Evolutionary conservation across 1,284 basidiomycete genomes (phyloP).

Genomic region (Ganoderma leucocontextum): DNA sequence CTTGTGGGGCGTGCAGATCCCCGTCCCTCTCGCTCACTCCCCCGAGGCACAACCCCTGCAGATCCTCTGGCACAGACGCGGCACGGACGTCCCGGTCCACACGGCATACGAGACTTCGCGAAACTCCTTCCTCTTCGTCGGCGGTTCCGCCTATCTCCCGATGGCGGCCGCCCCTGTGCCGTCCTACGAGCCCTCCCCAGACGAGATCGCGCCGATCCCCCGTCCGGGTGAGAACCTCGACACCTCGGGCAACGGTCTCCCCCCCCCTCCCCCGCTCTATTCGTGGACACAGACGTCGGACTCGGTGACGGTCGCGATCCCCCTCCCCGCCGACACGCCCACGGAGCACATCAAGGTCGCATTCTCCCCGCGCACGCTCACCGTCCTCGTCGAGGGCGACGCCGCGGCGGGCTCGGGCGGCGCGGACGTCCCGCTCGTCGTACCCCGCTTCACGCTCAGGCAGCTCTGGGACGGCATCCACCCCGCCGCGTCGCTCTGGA

Average conservation of each 20-base stretch:
- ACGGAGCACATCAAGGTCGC: constrained; percentile 71
- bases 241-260: constrained; percentile 40
- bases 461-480: constrained; percentile 82
- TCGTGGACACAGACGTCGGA: constrained; percentile 92
- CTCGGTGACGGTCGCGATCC: constrained; percentile 83
- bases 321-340: constrained; percentile 75
- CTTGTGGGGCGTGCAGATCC: constrained; percentile 64
- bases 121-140: constrained; percentile 61
- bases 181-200: constrained; percentile 62
- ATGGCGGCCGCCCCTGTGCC: constrained; percentile 43
- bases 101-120: constrained; percentile 57
- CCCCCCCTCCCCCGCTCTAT: constrained; percentile 69
- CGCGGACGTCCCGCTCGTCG: constrained; percentile 38
- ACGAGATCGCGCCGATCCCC: constrained; percentile 75
- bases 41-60: constrained; percentile 49
- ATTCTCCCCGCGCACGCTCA: constrained; percentile 72
- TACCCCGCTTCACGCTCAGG: constrained; percentile 70
- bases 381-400: constrained; percentile 62
- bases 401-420: neutral
- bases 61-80: constrained; percentile 73
- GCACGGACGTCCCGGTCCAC: constrained; percentile 76
- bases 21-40: constrained; percentile 48
- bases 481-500: constrained; percentile 83
- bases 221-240: constrained; percentile 64
- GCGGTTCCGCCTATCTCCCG: constrained; percentile 62